These are phyloP conservation scores for Ophiostoma novo-ulmi DNA, from an alignment of 2,329 filamentous ascomycete genomes.

Conservation along the genomic window DNA sequence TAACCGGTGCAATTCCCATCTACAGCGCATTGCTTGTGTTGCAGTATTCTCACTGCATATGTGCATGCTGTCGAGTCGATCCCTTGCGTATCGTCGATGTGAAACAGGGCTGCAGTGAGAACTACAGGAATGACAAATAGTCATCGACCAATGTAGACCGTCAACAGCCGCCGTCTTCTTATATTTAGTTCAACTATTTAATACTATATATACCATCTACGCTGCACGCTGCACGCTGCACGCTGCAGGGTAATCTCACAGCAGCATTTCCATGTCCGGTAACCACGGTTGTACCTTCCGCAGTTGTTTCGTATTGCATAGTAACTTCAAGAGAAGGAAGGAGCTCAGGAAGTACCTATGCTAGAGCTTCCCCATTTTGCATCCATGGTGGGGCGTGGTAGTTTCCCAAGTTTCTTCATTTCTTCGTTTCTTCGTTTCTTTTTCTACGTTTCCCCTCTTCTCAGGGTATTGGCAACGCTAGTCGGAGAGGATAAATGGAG, in stretches of 20 bases:
- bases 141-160: neutral
- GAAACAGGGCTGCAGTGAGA: neutral
- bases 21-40: neutral
- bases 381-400: neutral
- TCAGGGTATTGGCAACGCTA: neutral
- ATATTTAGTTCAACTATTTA: neutral
- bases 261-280: conserved; percentile 1
- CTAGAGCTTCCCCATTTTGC: conserved; percentile 7
- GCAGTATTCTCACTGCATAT: neutral
- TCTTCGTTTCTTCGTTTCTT: neutral
- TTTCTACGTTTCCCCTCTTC: neutral
- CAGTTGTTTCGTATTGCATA: neutral
- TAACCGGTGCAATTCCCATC: neutral
- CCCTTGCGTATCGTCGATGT: neutral
- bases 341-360: neutral
- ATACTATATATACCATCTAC: neutral
- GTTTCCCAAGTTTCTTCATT: neutral
- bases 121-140: conserved; percentile 2
- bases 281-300: neutral
- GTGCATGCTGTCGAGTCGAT: neutral
- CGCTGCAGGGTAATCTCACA: neutral
- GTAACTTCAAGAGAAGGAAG: neutral
- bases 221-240: neutral
- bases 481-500: neutral
- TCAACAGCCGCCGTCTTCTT: neutral